Evolutionary conservation across 1,139 yeast species (phyloP).

Genomic region (Zhuliangozyma parablackwelliae): DNA sequence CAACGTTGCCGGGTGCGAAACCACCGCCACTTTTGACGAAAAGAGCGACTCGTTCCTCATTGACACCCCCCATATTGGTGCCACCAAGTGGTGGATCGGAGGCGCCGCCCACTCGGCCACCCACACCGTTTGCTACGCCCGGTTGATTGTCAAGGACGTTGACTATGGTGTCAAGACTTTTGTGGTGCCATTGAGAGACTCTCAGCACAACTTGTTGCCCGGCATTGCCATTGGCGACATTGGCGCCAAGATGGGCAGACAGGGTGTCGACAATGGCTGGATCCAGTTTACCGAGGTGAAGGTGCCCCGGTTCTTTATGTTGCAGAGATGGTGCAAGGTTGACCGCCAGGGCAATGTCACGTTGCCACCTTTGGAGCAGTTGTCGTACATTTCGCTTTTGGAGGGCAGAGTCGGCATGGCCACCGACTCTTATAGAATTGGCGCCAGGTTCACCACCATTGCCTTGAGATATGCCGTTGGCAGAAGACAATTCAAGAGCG

Average conservation of each 20-base stretch:
- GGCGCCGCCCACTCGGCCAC: conserved; percentile 96
- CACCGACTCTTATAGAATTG: conserved; percentile 72
- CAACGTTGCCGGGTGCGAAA: conserved; percentile 86
- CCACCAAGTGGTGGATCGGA: conserved; percentile 98
- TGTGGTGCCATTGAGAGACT: conserved; percentile 82
- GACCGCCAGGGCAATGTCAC: conserved; percentile 64
- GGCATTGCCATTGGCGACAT: conserved; percentile 87
- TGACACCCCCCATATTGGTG: conserved; percentile 85
- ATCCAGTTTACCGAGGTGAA: conserved; percentile 79
- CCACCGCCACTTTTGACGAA: conserved; percentile 79
- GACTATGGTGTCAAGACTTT: conserved; percentile 91
- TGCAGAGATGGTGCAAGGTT: conserved; percentile 76
- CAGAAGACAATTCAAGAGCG: conserved; percentile 72
- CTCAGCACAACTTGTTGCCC: conserved; percentile 63
- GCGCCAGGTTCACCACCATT: conserved; percentile 76
- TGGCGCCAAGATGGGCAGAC: conserved; percentile 92
- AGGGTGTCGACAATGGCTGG: conserved; percentile 92
- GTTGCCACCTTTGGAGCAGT: conserved; percentile 78
- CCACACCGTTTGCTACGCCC: conserved; percentile 76
- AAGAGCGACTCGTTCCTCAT: conserved; percentile 64
- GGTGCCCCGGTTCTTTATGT: conserved; percentile 79
- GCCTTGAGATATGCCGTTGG: conserved; percentile 87
- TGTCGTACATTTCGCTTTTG: conserved; percentile 80
- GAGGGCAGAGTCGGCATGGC: conserved; percentile 93
- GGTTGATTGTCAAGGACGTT: conserved; percentile 73